Conservation (phyloP, 1,139 yeast species). For the Suhomyces guaymorum region DNA sequence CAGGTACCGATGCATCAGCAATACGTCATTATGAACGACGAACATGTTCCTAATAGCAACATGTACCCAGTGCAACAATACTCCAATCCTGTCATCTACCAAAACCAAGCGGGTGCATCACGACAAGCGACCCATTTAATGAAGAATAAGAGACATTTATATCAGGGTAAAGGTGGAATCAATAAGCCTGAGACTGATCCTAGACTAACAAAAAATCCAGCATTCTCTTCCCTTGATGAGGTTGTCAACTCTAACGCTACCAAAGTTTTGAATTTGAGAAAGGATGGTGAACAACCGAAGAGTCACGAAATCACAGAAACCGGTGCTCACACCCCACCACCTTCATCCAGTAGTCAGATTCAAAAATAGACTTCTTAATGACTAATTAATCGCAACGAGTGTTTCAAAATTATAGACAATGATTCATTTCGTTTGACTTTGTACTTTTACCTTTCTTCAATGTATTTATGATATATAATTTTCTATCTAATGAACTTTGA, state of each 20-base stretch:
- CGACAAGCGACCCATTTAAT: constrained; percentile 18
- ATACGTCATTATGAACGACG: constrained; percentile 19
- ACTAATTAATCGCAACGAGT: constrained; percentile 1
- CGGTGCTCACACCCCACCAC: constrained; percentile 25
- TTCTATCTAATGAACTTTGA: constrained; percentile 9
- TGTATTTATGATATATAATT: constrained; percentile 9
- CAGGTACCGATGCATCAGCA: constrained; percentile 16
- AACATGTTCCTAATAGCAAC: constrained; percentile 15
- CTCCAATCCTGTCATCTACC: constrained; percentile 16
- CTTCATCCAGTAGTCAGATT: constrained; percentile 18
- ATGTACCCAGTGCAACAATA: constrained; percentile 15
- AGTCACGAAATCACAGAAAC: constrained; percentile 15
- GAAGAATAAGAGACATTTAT: constrained; percentile 27
- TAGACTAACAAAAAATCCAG: constrained; percentile 7
- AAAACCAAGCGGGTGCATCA: constrained; percentile 8
- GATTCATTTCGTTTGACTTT: constrained; percentile 4
- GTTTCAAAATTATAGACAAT: constrained; percentile 5
- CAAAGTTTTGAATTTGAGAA: constrained; percentile 17
- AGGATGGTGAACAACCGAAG: constrained; percentile 14
- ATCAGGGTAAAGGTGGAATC: constrained; percentile 15
- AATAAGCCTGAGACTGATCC: constrained; percentile 14
- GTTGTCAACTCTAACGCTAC: constrained; percentile 21
- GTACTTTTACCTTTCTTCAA: constrained; percentile 7
- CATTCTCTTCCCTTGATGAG: constrained; percentile 17
- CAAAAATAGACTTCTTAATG: constrained; percentile 12